These are phyloP conservation scores for Cordyceps cateniannulata DNA, from an alignment of 2,329 filamentous ascomycete species.

Conservation along the genomic window DNA sequence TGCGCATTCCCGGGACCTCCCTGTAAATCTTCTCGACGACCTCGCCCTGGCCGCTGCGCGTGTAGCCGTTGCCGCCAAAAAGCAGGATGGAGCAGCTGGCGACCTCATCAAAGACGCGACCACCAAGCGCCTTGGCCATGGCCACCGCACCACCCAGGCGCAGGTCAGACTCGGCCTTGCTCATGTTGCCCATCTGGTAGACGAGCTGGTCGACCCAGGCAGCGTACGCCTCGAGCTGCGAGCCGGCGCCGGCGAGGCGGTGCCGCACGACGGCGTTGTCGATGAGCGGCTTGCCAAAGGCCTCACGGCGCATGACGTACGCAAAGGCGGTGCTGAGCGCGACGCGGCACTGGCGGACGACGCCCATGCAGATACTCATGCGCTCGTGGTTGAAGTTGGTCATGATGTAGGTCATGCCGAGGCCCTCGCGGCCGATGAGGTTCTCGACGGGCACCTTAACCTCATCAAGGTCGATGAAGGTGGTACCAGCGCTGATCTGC, in stretches of 20 bases:
- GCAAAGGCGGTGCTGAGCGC: conserved; percentile 28
- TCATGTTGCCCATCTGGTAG: conserved; percentile 58
- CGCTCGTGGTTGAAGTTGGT: conserved; percentile 50
- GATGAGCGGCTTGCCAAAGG: conserved; percentile 46
- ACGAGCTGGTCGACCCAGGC: conserved; percentile 67
- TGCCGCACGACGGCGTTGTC: conserved; percentile 69
- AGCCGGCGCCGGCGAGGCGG: conserved; percentile 60
- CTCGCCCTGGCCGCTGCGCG: conserved; percentile 63
- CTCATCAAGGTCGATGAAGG: conserved; percentile 47
- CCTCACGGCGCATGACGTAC: conserved; percentile 30
- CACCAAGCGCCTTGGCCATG: conserved; percentile 65
- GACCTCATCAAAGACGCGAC: conserved; percentile 65
- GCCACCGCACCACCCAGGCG: conserved; percentile 67
- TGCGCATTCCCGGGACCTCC: conserved; percentile 21
- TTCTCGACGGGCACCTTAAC: conserved; percentile 46
- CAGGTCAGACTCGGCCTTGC: conserved; percentile 50
- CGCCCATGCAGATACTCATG: conserved; percentile 13
- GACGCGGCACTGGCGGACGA: conserved; percentile 19
- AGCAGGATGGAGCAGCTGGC: conserved; percentile 62
- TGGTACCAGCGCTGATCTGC: conserved; percentile 56
- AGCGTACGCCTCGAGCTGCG: conserved; percentile 60
- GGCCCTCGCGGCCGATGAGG: conserved; percentile 44
- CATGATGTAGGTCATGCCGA: conserved; percentile 39
- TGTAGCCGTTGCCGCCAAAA: conserved; percentile 70
- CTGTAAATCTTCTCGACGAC: conserved; percentile 48